Percentiles rank a stretch among this genome's conserved stretches.
These are phyloP conservation scores for Hygrophila difformis DNA, from an alignment of 257 asterid species.

Conservation along the genomic window DNA sequence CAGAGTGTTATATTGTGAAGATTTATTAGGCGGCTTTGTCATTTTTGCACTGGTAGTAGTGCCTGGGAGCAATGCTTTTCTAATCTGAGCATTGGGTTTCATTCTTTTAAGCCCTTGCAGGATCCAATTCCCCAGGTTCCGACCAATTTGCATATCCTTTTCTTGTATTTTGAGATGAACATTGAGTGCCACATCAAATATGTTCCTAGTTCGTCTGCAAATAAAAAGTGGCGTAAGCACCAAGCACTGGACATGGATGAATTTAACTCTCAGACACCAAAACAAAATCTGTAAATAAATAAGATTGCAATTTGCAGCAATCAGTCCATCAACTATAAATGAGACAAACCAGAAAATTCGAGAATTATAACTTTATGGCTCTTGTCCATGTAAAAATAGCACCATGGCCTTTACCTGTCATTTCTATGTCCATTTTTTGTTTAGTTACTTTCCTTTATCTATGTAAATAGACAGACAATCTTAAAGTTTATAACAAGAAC, in stretches of 20 bases:
- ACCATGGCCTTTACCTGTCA: too few relatives aligned
- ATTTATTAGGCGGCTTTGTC: conserved; percentile 23
- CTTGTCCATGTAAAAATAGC: too few relatives aligned
- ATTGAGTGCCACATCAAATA: conserved; percentile 64
- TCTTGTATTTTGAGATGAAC: conserved; percentile 68
- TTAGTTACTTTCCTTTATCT: not conserved
- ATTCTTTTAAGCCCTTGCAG: conserved; percentile 72
- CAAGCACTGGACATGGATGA: not conserved
- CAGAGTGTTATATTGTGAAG: conserved; percentile 22
- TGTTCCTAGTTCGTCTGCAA: conserved; percentile 70
- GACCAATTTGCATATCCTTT: conserved; percentile 86
- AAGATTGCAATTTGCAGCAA: not conserved
- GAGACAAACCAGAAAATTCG: not conserved
- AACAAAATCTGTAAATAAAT: too few relatives aligned
- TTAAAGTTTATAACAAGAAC: too few relatives aligned
- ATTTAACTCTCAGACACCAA: not conserved
- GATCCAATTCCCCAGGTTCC: conserved; percentile 74
- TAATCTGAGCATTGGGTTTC: conserved; percentile 86
- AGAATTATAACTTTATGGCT: too few relatives aligned
- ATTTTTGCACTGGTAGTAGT: conserved; percentile 18
- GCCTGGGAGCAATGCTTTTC: conserved; percentile 29
- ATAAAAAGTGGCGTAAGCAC: conserved; percentile 13
- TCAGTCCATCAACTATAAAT: not conserved
- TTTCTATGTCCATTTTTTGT: too few relatives aligned
- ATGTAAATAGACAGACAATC: not conserved